A percentile compares a stretch with the other conserved stretches of the same genome.
These are phyloP conservation scores for Tricholoma flavovirens DNA, from an alignment of 768 basidiomycete genomes.

Conservation along the genomic window DNA sequence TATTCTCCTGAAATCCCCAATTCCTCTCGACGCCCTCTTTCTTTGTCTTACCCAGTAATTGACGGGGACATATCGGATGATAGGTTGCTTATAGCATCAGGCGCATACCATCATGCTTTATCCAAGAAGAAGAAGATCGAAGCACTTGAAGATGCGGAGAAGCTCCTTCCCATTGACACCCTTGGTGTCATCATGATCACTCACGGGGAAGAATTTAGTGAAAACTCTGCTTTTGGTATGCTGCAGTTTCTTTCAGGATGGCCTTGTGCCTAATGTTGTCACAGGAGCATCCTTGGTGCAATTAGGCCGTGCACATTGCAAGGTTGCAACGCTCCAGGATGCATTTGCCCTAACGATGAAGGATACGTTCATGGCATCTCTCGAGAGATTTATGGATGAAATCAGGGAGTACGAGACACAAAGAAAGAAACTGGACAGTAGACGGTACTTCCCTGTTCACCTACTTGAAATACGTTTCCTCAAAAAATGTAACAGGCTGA, in stretches of 20 bases:
- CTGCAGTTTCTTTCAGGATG: not conserved
- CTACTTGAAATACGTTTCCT: not conserved
- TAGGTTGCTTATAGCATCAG: conserved; percentile 70
- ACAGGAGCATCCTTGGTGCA: conserved; percentile 68
- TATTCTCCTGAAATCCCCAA: conserved; percentile 6
- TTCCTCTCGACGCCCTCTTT: not conserved
- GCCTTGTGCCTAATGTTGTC: not conserved
- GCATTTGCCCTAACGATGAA: conserved; percentile 66
- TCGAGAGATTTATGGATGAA: conserved; percentile 61
- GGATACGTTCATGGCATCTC: conserved; percentile 65
- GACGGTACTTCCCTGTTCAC: conserved; percentile 45
- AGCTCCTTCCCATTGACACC: conserved; percentile 70
- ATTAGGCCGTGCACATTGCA: conserved; percentile 80
- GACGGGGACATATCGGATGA: not conserved
- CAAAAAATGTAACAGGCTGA: conserved; percentile 41
- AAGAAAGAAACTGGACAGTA: conserved; percentile 82
- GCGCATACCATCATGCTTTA: conserved; percentile 63
- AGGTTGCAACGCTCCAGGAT: conserved; percentile 80
- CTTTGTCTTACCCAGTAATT: not conserved
- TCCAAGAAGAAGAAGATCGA: conserved; percentile 72
- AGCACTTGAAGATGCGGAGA: conserved; percentile 57
- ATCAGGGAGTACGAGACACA: conserved; percentile 80
- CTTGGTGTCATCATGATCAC: conserved; percentile 84
- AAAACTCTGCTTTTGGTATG: conserved; percentile 67
- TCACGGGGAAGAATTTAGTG: conserved; percentile 78